Evolutionary conservation across 129 eudicot genomes (phyloP), one percentile per base, ranked within the genome.

Genomic region (Tagetes erecta): DNA sequence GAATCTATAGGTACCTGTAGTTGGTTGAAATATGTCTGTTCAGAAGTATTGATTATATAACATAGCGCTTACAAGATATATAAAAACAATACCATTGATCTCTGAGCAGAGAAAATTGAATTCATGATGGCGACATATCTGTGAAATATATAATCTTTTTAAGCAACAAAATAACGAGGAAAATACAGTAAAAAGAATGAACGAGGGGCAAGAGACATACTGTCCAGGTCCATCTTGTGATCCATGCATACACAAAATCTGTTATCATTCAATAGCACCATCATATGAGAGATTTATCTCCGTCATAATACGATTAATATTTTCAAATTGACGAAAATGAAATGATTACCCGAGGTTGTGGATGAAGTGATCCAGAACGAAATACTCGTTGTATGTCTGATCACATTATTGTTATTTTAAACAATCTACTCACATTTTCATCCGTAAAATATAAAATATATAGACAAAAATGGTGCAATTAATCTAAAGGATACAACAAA

Each of bases 141-240:
- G 89, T 77, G 49, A 72, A 70, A 68, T 13, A 85, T 33, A 78
- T 52, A 70, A 66, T 44, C 9, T 30, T 10, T 55, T 78, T 67
- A 30, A 38, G 11, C 1, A 52, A 75, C 13, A 5, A 12, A 20
- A 37, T 5, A 56, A 9, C 0, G 2, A 30, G 34, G 13, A 13
- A 33, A 40, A 14, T 8, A 64, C 4, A 65, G 1, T 6, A 36
- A 35, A 10, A 57, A 68, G 44, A 20, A 45, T 65, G 44, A 51
- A 53, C 34, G 6, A 56, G 5, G 65, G 42, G 44, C 33, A 49
- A 56, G 52, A 36, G 66, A 83, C 95, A 52, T 89, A 92, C 98
- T 92, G 98, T 72, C 92, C 95, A 44, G 98, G 96, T 74, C 98
- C 98, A 83, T 92, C 98, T 46, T 96, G 96, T 64, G 98, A 92